Percentiles rank a stretch among this genome's conserved stretches.
These are phyloP conservation scores for Metarhizium brunneum DNA, from an alignment of 2,329 filamentous ascomycete genomes.

Conservation along the genomic window DNA sequence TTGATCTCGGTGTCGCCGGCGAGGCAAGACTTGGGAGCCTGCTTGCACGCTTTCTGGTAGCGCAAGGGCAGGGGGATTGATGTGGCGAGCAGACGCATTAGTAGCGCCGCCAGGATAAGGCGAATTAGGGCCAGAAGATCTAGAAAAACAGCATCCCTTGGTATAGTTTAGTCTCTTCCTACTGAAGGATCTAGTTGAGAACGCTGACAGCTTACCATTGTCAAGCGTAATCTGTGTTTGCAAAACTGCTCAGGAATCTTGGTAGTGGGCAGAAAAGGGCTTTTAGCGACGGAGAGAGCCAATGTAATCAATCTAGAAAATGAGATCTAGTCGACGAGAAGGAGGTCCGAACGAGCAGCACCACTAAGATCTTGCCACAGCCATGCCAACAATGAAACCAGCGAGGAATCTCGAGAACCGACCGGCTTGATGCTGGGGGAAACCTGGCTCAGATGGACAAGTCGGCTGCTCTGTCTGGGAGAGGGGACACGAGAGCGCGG, in stretches of 20 bases:
- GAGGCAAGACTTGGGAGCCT: conserved; percentile 12
- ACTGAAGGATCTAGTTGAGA: not conserved
- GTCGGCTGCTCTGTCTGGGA: not conserved
- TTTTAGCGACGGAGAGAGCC: not conserved
- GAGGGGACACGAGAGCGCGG: not conserved
- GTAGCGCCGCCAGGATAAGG: conserved; percentile 41
- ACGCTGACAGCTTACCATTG: not conserved
- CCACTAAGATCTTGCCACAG: not conserved
- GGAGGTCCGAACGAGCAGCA: not conserved
- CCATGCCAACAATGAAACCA: not conserved
- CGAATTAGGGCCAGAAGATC: conserved; percentile 40
- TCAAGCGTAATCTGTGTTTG: not conserved
- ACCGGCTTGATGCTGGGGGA: not conserved
- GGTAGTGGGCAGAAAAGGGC: not conserved
- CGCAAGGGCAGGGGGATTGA: conserved; percentile 33
- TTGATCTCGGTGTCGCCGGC: conserved; percentile 25
- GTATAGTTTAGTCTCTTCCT: not conserved
- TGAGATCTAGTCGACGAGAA: not conserved
- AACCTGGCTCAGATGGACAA: not conserved
- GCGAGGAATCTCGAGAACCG: not conserved
- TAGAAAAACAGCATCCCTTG: conserved; percentile 52
- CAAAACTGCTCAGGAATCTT: not conserved
- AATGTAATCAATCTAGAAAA: not conserved
- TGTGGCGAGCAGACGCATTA: conserved; percentile 43
- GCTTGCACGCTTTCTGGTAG: conserved; percentile 19